Evolutionary conservation across 176 grass and related monocot species (phyloP), one percentile per base, ranked within the genome.

Genomic region (Oryza rufipogon): DNA sequence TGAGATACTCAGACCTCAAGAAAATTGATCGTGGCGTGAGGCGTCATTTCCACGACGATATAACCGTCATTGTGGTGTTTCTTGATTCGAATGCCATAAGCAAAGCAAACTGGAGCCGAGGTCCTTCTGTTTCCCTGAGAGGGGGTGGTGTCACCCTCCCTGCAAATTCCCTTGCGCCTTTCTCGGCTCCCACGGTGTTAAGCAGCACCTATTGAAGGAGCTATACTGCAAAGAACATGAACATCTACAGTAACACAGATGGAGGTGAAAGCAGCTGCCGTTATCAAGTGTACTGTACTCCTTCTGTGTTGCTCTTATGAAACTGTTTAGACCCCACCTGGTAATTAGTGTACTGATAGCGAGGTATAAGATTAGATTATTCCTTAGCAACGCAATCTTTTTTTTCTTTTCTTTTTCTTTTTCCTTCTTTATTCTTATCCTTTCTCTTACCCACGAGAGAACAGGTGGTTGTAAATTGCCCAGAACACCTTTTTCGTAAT

Each of bases 1-100:
- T 97, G 87, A 94, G 94, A 22, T 97, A 94, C 69, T 97, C 91
- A 30, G 94, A 97, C 61, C 94, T 97, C 63, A 94, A 97, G 86
- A 94, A 97, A 72, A 97, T 97, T 6, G 80, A 92, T 22, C 91
- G 91, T 6, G 94, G 94, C 17, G 89, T 97, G 78, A 70, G 94
- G 63, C 84, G 94, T 38, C 91, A 97, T 84, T 97, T 97, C 80
- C 94, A 97, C 0, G 94, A 97, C 1, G 94, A 97, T 68, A 97
- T 86, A 64, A 97, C 94, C 0, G 87, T 97, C 0, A 22, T 97
- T 6, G 91, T 97, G 48, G 38, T 97, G 48, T 97, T 97, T 73
- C 89, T 97, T 5, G 82, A 97, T 74, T 87, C 85, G 2, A 91
- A 90, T 71, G 76, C 84, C 47, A 26, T 84, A 49, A 91, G 89